These are phyloP conservation scores for Malus hybrid DNA, from an alignment of 331 rosid species.

Conservation along the genomic window DNA sequence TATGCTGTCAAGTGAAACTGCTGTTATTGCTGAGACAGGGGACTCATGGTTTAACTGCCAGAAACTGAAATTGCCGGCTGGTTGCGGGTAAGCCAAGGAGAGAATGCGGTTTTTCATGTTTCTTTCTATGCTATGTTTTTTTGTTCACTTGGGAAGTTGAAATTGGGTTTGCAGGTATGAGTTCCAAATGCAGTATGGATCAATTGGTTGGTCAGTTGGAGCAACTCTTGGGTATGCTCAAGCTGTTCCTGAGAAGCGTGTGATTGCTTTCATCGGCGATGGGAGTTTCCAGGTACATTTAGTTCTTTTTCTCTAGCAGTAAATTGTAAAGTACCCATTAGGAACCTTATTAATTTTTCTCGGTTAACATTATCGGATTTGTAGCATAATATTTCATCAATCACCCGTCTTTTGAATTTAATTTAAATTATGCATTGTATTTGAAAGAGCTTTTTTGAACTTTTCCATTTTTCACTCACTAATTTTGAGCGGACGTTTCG, in stretches of 20 bases:
- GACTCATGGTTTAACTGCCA: conserved; percentile 99
- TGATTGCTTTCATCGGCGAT: conserved; percentile 84
- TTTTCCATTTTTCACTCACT: no score
- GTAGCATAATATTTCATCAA: background rate
- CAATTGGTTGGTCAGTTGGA: conserved; percentile 99
- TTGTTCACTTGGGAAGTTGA: background rate
- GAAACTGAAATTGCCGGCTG: conserved; percentile 76
- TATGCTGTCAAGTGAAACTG: conserved; percentile 58
- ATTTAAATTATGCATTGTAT: no score
- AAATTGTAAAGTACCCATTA: background rate
- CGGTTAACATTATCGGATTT: background rate
- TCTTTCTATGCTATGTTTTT: background rate
- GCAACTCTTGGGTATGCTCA: conserved; percentile 98
- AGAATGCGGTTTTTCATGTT: background rate
- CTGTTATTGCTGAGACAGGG: conserved; percentile 94
- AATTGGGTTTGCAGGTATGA: conserved; percentile 55
- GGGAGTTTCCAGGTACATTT: conserved; percentile 86
- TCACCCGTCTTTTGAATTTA: background rate
- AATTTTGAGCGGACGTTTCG: no score
- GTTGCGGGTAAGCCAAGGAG: conserved; percentile 63
- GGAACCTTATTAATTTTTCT: background rate
- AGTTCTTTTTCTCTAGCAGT: background rate
- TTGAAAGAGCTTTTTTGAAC: no score
- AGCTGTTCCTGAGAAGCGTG: conserved; percentile 85
- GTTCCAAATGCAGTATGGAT: conserved; percentile 98